A percentile compares a stretch with the other conserved stretches of the same genome.
Conservation (phyloP, 257 asterid genomes). For the Gentiana macrophylla region DNA sequence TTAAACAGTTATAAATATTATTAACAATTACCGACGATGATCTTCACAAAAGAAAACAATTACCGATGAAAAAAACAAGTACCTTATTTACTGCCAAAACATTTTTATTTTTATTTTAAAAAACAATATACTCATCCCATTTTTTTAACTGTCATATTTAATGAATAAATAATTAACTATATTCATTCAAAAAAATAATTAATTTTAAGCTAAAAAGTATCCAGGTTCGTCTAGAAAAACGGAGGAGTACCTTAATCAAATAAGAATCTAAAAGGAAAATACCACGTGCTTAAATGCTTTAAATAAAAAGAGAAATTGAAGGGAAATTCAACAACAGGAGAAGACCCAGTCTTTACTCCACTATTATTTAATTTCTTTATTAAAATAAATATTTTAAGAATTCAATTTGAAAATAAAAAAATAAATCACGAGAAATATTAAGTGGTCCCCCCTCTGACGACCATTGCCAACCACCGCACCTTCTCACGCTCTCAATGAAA, state of each 20-base stretch:
- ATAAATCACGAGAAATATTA: too few relatives aligned
- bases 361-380: background rate
- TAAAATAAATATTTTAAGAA: background rate
- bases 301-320: background rate
- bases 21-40: too few relatives aligned
- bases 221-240: background rate
- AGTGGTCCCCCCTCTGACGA: too few relatives aligned
- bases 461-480: background rate
- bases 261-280: constrained; percentile 3
- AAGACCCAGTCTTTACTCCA: background rate
- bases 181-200: too few relatives aligned
- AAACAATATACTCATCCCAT: background rate
- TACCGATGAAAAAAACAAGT: background rate
- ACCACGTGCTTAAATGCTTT: constrained; percentile 44
- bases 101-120: background rate
- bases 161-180: background rate
- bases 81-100: background rate
- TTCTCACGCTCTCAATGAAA: constrained; percentile 20
- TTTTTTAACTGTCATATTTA: background rate
- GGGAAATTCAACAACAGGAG: background rate
- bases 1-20: too few relatives aligned
- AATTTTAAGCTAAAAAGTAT: too few relatives aligned
- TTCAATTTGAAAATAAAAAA: too few relatives aligned
- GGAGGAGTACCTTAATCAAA: constrained; percentile 11
- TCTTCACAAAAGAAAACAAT: background rate